A percentile compares a stretch with the other conserved stretches of the same genome.
Conservation (phyloP, 805 yeast species). For the Jamesozyma jinghongensis region DNA sequence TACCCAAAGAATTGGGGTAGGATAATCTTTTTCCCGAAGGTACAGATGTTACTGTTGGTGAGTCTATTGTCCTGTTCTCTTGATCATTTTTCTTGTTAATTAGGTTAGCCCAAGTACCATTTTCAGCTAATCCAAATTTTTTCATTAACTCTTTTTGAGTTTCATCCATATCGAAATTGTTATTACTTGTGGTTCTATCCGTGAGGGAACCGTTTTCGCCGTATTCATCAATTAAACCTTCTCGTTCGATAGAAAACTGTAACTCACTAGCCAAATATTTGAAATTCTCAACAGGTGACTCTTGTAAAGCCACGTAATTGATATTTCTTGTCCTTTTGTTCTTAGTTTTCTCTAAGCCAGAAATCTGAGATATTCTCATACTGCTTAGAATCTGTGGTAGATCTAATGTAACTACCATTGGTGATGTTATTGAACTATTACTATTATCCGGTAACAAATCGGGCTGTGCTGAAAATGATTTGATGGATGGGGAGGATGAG, state of each 20-base stretch:
- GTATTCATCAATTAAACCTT: conserved; percentile 1
- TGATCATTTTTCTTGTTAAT: conserved; percentile 13
- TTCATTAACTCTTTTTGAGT: conserved; percentile 19
- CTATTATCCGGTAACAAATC: conserved; percentile 5
- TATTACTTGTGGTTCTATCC: conserved; percentile 5
- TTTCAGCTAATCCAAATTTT: conserved; percentile 25
- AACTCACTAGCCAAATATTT: conserved; percentile 28
- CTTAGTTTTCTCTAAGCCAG: background rate
- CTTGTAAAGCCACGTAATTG: conserved; percentile 10
- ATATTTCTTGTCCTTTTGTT: conserved; percentile 2
- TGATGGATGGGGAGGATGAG: conserved; percentile 8
- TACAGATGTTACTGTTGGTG: background rate
- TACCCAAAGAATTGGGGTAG: conserved; percentile 1
- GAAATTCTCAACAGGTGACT: conserved; percentile 27
- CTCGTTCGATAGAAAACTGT: conserved; percentile 20
- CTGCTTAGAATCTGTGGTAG: conserved; percentile 24
- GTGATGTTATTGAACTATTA: background rate
- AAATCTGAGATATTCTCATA: conserved; percentile 19
- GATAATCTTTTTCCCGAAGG: background rate
- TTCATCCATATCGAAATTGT: background rate
- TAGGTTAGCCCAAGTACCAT: conserved; percentile 28
- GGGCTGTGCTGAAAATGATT: conserved; percentile 9
- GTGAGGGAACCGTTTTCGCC: conserved; percentile 11
- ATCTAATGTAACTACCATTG: conserved; percentile 19
- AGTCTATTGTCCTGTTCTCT: conserved; percentile 3